Evolutionary conservation across 371 early-diverging fungal species (phyloP), one percentile per base, ranked within the genome.

Genomic region (Actinomucor elegans): DNA sequence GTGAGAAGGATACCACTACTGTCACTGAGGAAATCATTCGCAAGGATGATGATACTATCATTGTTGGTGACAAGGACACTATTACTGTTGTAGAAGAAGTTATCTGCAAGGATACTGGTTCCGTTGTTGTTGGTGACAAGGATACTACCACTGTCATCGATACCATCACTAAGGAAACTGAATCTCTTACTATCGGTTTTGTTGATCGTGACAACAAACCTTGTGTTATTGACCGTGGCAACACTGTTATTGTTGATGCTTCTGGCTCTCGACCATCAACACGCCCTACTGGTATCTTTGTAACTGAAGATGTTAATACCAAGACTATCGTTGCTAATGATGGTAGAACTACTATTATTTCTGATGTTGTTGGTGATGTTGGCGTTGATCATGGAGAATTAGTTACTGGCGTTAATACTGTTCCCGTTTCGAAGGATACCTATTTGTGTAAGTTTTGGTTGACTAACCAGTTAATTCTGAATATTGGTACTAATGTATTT

Each of bases 371-470:
- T 31, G 52, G 41, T 20, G 51, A 15, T 37, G 31, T 26, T 38
- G 46, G 5, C 31, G 34, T 17, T 43, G 32, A 37, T 2, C 20
- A 36, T 8, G 37, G 27, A 31, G 27, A 29, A 7, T 15, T 17
- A 20, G 18, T 27, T 10, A n/a, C 27, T 38, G 34, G 33, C 8
- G 29, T 34, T 9, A 35, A 47, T 15, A 27, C 42, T 40, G 48
- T 48, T 34, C 23, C 18, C 21, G 45, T 53, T 26, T 28, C 45
- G 0, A 53, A 40, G 29, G 54, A 41, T 14, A 43, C 20, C 20
- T n/a, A 23, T 23, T 23, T 41, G 34, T 42, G 52, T 52, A 52
- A 23, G 29, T 31, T 28, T 29, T 21, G 32, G 11, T 1, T 20
- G 11, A 11, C 6, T 12, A 17, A 18, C 12, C 6, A 45, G 9